Conservation (phyloP, 2,329 filamentous ascomycete species). For the Samsoniella hepiali region DNA sequence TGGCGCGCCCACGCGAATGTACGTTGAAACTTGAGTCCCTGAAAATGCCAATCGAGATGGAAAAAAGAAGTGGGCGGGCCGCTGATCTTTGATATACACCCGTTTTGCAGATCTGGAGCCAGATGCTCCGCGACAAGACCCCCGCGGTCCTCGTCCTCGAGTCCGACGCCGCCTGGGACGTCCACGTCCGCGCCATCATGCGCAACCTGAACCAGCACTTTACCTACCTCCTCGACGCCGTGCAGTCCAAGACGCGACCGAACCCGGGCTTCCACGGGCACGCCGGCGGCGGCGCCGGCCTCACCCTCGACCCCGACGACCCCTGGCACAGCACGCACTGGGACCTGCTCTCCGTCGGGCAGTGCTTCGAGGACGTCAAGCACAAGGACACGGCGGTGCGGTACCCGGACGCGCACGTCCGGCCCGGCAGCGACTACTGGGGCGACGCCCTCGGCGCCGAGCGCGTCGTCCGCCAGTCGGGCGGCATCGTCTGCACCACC, state of each 20-base stretch:
- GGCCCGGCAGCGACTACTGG: slow-evolving; percentile 21
- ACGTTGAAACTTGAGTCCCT: not conserved
- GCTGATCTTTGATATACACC: not conserved
- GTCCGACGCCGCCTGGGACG: slow-evolving; percentile 30
- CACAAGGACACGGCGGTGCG: slow-evolving; percentile 16
- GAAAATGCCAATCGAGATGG: not conserved
- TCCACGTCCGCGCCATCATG: slow-evolving; percentile 28
- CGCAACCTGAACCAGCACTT: slow-evolving; percentile 25
- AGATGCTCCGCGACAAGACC: slow-evolving; percentile 24
- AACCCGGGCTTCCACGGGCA: not conserved
- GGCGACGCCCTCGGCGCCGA: slow-evolving; percentile 23
- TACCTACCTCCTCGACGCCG: slow-evolving; percentile 16
- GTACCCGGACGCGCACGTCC: slow-evolving; percentile 23
- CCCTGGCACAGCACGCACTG: slow-evolving; percentile 19
- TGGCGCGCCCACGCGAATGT: slow-evolving; percentile 31
- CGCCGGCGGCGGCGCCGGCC: not conserved
- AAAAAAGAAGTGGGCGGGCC: not conserved
- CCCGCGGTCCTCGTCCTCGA: slow-evolving; percentile 28
- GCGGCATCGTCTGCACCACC: slow-evolving; percentile 27
- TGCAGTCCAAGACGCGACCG: slow-evolving; percentile 1
- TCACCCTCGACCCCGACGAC: slow-evolving; percentile 7
- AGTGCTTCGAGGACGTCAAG: slow-evolving; percentile 7
- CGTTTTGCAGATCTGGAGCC: slow-evolving; percentile 26
- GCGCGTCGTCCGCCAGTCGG: slow-evolving; percentile 26
- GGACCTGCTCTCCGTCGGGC: slow-evolving; percentile 18